These are phyloP conservation scores for Ogataea nakhonphanomensis DNA, from an alignment of 805 yeast species.

Conservation along the genomic window DNA sequence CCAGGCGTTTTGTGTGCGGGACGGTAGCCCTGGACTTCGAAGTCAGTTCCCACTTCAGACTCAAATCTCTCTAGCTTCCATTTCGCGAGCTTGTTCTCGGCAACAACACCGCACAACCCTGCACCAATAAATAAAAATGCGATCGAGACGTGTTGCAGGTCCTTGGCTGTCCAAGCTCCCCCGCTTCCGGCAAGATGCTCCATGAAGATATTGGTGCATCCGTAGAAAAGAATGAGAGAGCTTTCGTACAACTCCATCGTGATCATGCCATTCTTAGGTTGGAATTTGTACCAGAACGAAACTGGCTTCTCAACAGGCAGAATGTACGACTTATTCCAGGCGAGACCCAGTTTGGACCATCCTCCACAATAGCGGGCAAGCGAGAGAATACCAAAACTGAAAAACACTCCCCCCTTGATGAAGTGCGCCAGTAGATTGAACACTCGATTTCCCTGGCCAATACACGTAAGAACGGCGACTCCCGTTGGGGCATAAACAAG, in stretches of 20 bases:
- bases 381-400: slow-evolving; percentile 71
- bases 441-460: slow-evolving; percentile 66
- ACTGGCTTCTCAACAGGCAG: slow-evolving; percentile 21
- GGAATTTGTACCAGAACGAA: slow-evolving; percentile 37
- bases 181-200: slow-evolving; percentile 81
- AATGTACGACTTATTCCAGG: slow-evolving; percentile 66
- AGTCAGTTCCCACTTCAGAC: slow-evolving; percentile 18
- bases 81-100: slow-evolving; percentile 60
- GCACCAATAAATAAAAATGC: slow-evolving; percentile 91
- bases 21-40: slow-evolving; percentile 16
- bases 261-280: slow-evolving; percentile 41
- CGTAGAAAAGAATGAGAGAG: slow-evolving; percentile 79
- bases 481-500: slow-evolving; percentile 54
- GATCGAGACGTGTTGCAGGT: slow-evolving; percentile 83
- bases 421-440: slow-evolving; percentile 90
- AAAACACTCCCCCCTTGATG: slow-evolving; percentile 92
- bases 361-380: slow-evolving; percentile 87
- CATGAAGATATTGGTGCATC: slow-evolving; percentile 82
- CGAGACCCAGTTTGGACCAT: slow-evolving; percentile 73
- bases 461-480: slow-evolving; percentile 59
- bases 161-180: slow-evolving; percentile 87
- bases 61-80: slow-evolving; percentile 48
- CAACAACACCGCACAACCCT: slow-evolving; percentile 84
- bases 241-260: slow-evolving; percentile 88
- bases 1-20: slow-evolving; percentile 55